Base-by-base conservation (phyloP, 345 rosid genomes). In the Eucalyptus microcorys region DNA sequence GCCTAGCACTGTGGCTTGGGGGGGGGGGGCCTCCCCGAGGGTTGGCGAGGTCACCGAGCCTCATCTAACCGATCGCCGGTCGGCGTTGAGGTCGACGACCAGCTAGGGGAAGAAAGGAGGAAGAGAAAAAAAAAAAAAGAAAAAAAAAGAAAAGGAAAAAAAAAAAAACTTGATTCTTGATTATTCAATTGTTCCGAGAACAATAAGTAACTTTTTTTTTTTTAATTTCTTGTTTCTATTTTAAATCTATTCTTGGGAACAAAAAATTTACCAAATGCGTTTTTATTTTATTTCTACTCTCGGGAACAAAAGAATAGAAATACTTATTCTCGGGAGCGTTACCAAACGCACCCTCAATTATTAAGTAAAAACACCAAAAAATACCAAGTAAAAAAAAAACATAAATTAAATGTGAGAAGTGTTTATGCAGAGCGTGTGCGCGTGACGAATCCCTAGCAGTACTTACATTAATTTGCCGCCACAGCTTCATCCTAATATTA, bases 11-110 rank as follows among this genome's bases (percentile, higher is more conserved):
- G 2, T 48, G 49, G 14, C 1, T 4, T 0, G n/a, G n/a, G n/a
- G n/a, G 40, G 40, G 49, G 15, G 16, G 11, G 50, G 15, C 5
- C 49, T 48, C 0, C 1, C 2, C 0, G 0, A 5, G 14, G 49
- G 14, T 48, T 0, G 14, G 5, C 5, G 0, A 48, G 49, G 49
- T 48, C 49, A 48, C 40, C 40, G 11, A 3, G 48, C 48, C 7
- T 49, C 4, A 0, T 17, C 0, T 3, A 9, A 1, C 4, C 2
- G 2, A 0, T 7, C 0, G 55, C 4, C 0, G 0, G 1, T 3
- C 0, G 22, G 2, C 24, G 10, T 0, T 0, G 5, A 52, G 10
- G 57, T 0, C 0, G 0, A 1, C 2, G 0, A 52, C 10, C 0
- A 2, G 26, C 26, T 52, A 52, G 5, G 57, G 57, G 57, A 52